Evolutionary conservation across 805 yeast species (phyloP).

Genomic region (Candida parachauliodes): DNA sequence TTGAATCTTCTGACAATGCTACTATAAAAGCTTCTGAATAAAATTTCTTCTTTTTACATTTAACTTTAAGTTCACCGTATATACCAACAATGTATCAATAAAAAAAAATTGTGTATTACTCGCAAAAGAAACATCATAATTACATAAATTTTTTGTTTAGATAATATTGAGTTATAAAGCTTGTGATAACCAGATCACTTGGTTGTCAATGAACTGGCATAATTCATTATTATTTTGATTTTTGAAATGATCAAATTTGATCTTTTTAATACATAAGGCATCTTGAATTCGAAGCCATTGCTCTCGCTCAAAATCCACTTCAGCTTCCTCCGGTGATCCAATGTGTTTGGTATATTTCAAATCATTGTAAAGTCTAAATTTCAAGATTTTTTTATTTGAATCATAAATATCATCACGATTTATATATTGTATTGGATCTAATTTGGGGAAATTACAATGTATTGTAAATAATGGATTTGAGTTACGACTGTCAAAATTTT

Average conservation of each 20-base stretch:
- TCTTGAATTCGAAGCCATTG: slow-evolving; percentile 29
- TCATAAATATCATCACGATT: slow-evolving; percentile 24
- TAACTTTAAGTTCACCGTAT: too few species aligned
- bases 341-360: slow-evolving; percentile 16
- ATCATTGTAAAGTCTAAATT: slow-evolving; percentile 26
- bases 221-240: slow-evolving; percentile 17
- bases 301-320: slow-evolving; percentile 27
- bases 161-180: too few species aligned
- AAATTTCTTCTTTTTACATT: too few species aligned
- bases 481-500: slow-evolving; percentile 16
- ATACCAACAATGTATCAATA: too few species aligned
- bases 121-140: too few species aligned
- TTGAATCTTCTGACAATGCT: neutral
- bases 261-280: slow-evolving; percentile 22
- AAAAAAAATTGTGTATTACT: too few species aligned
- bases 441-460: slow-evolving; percentile 36
- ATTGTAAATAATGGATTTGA: slow-evolving; percentile 24
- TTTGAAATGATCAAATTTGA: slow-evolving; percentile 23
- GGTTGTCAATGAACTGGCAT: slow-evolving; percentile 25
- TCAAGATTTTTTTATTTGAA: slow-evolving; percentile 18
- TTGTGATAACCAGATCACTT: slow-evolving; percentile 20
- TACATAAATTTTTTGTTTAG: too few species aligned
- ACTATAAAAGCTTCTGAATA: neutral
- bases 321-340: slow-evolving; percentile 8
- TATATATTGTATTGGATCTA: slow-evolving; percentile 28